Base-by-base conservation (phyloP, 441 rosid species). In the Aleurites moluccanus region DNA sequence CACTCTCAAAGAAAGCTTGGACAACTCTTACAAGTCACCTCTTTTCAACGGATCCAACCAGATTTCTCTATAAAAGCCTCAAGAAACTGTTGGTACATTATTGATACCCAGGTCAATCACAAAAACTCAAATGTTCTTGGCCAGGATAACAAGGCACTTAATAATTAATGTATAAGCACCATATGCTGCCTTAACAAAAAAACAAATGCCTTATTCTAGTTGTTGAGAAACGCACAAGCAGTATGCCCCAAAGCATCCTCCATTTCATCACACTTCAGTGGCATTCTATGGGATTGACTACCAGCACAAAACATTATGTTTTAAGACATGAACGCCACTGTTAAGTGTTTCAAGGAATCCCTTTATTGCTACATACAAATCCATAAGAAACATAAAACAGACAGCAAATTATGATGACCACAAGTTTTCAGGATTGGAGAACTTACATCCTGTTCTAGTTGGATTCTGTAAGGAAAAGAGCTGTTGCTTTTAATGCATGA, bases 361-460 rank as follows among this genome's bases (percentile, higher is more conserved):
- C 69, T 23, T 30, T 25, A 10, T 67, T 45, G 35, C 61, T 42
- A 45, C 2, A 27, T 1, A 7, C 57, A 5, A 68, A 71, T 35
- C 14, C 61, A 70, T 53, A 35, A 38, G 45, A 33, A 27, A 73
- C 30, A 35, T 2, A 20, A 78, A 57, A 25, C 13, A 64, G 23
- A n/a, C 18, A 28, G 6, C 67, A 45, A 64, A 53, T 55, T 52
- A 67, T 68, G 35, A 35, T 45, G 11, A 28, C 14, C 67, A 49
- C 1, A 30, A 77, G 69, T 55, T 52, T 67, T 59, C 61, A 67
- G 68, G 56, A 44, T n/a, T 57, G 56, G 66, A 71, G 68, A 81
- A 69, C 92, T 89, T 78, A 91, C 98, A 85, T 93, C 97, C 66
- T 84, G 85, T 75, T 93, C 94, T 25, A 91, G 96, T 79, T 91